Evolutionary conservation across 352 stramenopile genomes (phyloP).

Genomic region (Phytopythium boreale): DNA sequence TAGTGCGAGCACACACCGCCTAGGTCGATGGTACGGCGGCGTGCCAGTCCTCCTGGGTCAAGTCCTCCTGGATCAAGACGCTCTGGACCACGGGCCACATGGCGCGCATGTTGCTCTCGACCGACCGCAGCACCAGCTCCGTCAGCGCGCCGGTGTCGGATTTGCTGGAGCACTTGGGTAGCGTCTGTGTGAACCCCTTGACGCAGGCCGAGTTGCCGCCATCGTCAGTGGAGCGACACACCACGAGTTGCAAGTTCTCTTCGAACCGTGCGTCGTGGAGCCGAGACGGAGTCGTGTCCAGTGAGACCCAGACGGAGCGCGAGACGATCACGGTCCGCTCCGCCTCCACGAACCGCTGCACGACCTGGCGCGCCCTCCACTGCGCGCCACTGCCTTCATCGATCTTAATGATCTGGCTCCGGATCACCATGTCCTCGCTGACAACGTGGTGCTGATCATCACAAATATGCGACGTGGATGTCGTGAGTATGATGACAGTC

Average conservation of each 20-base stretch:
- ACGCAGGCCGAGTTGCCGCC: not conserved
- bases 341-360: not conserved
- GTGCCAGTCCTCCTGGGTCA: not conserved
- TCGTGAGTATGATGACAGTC: too few relatives aligned
- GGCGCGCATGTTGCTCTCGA: conserved; percentile 2
- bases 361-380: conserved; percentile 1
- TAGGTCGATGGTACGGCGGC: not conserved
- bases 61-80: conserved; percentile 5
- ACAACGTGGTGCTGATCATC: conserved; percentile 1
- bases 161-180: not conserved
- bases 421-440: not conserved
- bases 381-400: not conserved
- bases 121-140: not conserved
- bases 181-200: not conserved
- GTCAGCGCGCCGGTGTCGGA: not conserved
- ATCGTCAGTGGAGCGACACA: not conserved
- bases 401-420: not conserved
- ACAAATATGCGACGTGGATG: too few relatives aligned
- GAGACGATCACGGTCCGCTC: conserved; percentile 1
- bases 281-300: not conserved
- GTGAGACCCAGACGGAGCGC: not conserved
- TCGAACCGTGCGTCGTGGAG: not conserved
- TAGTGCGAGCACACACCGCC: not conserved
- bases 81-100: conserved; percentile 7
- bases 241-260: not conserved